A percentile compares a stretch with the other conserved stretches of the same genome.
Evolutionary conservation across 2,329 filamentous ascomycete species (phyloP).

Genomic region (Graphilbum ipis-grandicollis): DNA sequence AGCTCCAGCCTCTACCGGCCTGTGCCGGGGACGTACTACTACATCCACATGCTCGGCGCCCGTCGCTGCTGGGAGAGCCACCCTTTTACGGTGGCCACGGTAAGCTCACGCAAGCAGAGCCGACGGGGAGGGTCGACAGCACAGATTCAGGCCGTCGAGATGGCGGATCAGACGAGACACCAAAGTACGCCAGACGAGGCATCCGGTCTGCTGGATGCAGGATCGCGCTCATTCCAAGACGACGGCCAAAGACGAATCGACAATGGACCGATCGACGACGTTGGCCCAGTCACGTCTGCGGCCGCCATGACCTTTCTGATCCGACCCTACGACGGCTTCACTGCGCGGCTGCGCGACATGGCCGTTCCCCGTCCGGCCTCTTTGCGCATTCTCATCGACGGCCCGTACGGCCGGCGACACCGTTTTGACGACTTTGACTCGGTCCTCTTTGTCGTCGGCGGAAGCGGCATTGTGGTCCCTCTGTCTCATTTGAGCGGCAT

Average conservation of each 20-base stretch:
- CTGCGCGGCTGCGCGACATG: constrained; percentile 6
- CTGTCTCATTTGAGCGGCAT: constrained; percentile 8
- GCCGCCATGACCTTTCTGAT: constrained; percentile 9
- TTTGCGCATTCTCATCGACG: constrained; percentile 8
- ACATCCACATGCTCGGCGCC: constrained; percentile 23
- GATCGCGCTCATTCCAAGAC: no score
- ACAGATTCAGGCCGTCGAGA: background rate
- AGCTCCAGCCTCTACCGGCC: constrained; percentile 13
- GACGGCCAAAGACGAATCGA: no score
- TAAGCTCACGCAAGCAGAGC: background rate
- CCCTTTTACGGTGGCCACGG: constrained; percentile 26
- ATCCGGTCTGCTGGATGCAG: background rate
- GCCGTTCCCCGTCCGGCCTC: constrained; percentile 2
- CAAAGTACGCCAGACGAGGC: background rate
- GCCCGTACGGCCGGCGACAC: constrained; percentile 7
- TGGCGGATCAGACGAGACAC: background rate
- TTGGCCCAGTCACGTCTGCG: no score
- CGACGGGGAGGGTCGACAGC: background rate
- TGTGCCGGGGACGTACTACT: constrained; percentile 25
- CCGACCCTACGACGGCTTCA: constrained; percentile 9
- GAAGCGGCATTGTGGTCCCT: constrained; percentile 9
- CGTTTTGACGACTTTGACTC: constrained; percentile 4
- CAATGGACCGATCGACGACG: no score
- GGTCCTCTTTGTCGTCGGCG: constrained; percentile 8
- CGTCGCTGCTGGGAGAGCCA: constrained; percentile 29